Evolutionary conservation across 139 green algal species (phyloP), one percentile per base, ranked within the genome.

Genomic region (Haematococcus lacustris): DNA sequence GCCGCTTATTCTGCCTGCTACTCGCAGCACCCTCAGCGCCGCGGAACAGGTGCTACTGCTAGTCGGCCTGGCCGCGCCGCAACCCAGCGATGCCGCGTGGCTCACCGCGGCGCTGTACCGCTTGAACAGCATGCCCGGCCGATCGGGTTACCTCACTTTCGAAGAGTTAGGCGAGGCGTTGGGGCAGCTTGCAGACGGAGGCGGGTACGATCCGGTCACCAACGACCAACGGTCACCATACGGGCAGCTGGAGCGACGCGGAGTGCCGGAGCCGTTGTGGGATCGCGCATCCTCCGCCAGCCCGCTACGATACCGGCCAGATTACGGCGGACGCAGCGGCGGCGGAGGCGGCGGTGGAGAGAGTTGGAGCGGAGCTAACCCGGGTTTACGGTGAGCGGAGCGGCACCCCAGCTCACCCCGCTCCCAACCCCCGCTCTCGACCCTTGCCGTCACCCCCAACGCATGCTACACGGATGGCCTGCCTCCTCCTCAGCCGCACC

Each of bases 1-100:
- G 47, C 47, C 3, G 6, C 7, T n/a, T 9, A 13, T 32, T 62
- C 51, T 32, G 7, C 51, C 13, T 25, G 51, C 51, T 28, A 13
- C 13, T 25, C 63, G 37, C 63, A 69, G 63, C 3, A 69, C 63
- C 2, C 38, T 69, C 6, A 69, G 63, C 32, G 37, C 63, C 7
- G 37, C 26, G 34, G 63, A 69, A 37, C 63, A 69, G 35, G 63
- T 69, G 37, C 63, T 69, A 37, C 63, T 69, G 63, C 63, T 69
- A 21, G 37, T 34, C 37, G 7, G 6, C 7, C 63, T 69, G 6
- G 63, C 6, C 63, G 21, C 63, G 6, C 26, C 51, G 35, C 34
- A 35, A 37, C 30, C 63, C 35, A 69, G 63, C 37, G 63, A 69
- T 6, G 35, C 51, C 30, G 51, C 51, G 63, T 69, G 63, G 63